These are phyloP conservation scores for Acorus gramineus DNA, from an alignment of 106 monocot species.

Conservation along the genomic window DNA sequence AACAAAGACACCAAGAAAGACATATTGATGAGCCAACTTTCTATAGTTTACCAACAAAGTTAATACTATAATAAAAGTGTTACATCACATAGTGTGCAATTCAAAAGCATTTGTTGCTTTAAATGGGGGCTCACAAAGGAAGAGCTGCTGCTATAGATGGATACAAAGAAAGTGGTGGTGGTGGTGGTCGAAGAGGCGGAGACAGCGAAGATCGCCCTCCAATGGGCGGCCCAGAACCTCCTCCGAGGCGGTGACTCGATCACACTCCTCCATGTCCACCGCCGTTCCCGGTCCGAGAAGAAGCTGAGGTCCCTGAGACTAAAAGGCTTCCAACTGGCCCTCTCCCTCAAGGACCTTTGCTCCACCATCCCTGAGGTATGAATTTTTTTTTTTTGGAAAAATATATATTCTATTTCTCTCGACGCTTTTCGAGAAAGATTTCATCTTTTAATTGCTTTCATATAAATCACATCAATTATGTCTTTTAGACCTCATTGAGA, in stretches of 20 bases:
- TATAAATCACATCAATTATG: no score
- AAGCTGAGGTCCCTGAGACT: slow-evolving; percentile 53
- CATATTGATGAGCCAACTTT: no score
- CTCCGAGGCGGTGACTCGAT: slow-evolving; percentile 61
- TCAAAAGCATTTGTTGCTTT: no score
- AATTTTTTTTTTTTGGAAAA: background rate
- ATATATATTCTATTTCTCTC: background rate
- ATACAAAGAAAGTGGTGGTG: slow-evolving; percentile 73
- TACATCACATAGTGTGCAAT: no score
- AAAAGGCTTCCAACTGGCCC: slow-evolving; percentile 80
- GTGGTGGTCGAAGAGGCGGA: slow-evolving; percentile 67
- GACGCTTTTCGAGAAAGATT: background rate
- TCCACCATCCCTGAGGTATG: slow-evolving; percentile 60
- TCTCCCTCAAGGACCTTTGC: slow-evolving; percentile 89
- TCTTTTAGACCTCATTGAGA: no score
- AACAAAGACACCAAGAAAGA: no score
- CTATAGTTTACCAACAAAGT: no score
- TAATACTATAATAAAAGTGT: no score
- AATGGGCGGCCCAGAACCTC: slow-evolving; percentile 71
- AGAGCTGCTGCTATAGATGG: slow-evolving; percentile 15
- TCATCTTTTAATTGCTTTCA: no score
- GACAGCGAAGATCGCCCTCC: slow-evolving; percentile 41
- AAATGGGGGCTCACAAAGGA: no score
- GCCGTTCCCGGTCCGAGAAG: slow-evolving; percentile 37
- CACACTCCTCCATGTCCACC: slow-evolving; percentile 66